Evolutionary conservation across 164 flowering plant species (phyloP).

Genomic region (Platanus orientalis): DNA sequence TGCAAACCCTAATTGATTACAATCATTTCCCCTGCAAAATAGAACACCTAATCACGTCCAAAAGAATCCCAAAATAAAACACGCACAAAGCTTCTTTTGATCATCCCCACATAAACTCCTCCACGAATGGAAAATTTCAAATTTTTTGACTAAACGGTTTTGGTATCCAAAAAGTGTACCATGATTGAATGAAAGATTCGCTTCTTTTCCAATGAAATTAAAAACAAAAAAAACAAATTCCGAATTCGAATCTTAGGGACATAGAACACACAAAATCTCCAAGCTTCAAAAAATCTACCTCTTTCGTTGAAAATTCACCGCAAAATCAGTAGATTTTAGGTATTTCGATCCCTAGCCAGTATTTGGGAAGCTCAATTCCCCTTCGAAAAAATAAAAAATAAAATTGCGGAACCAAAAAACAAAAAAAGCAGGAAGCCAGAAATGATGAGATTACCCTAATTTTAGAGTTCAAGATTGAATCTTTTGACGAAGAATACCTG

Average conservation of each 20-base stretch:
- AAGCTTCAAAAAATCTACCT: too few species aligned
- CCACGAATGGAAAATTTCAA: neutral
- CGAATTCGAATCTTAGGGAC: neutral
- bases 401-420: neutral
- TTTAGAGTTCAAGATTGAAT: too few species aligned
- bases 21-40: neutral
- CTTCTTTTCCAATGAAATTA: neutral
- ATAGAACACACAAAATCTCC: neutral
- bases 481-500: too few species aligned
- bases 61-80: neutral
- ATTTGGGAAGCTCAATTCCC: neutral
- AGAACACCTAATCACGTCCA: slow-evolving; percentile 1
- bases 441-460: neutral
- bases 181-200: neutral
- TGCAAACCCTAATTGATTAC: neutral
- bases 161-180: neutral
- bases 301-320: neutral
- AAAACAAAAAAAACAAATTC: neutral
- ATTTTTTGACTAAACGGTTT: neutral
- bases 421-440: neutral
- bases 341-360: too few species aligned
- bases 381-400: too few species aligned
- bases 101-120: neutral
- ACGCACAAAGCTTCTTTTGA: neutral
- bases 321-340: neutral